Evolutionary conservation across 2,329 filamentous ascomycete species (phyloP).

Genomic region (Exophiala sp.): DNA sequence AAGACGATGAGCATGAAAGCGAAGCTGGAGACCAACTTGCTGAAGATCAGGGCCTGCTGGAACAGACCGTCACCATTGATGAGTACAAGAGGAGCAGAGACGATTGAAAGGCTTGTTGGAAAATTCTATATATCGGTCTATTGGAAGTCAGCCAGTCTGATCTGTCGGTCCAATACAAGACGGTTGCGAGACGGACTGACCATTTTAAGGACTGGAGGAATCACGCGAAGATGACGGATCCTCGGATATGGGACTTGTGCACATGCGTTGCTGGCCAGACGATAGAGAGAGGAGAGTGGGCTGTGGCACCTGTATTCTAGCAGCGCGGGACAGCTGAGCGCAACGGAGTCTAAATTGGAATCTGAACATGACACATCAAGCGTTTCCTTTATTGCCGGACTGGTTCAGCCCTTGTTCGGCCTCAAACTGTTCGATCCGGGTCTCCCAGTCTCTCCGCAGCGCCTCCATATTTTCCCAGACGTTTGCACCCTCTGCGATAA

Average conservation of each 20-base stretch:
- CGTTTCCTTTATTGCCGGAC: slow-evolving; percentile 7
- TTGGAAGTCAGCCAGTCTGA: too few species aligned
- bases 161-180: too few species aligned
- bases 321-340: background rate
- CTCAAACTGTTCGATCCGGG: slow-evolving; percentile 40
- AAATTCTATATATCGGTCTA: background rate
- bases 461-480: slow-evolving; percentile 68
- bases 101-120: background rate
- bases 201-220: background rate
- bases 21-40: background rate
- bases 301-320: background rate
- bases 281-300: background rate
- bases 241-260: background rate
- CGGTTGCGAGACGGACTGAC: background rate
- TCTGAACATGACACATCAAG: background rate
- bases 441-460: slow-evolving; percentile 62
- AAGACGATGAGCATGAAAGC: background rate
- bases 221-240: background rate
- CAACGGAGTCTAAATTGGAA: background rate
- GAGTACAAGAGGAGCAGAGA: background rate
- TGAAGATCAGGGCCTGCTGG: background rate
- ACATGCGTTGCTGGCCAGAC: background rate
- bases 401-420: background rate
- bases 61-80: background rate
- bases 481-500: slow-evolving; percentile 55